A percentile compares a stretch with the other conserved stretches of the same genome.
Evolutionary conservation across 1,139 yeast species (phyloP).

Genomic region (Yamadazyma diddensiae): DNA sequence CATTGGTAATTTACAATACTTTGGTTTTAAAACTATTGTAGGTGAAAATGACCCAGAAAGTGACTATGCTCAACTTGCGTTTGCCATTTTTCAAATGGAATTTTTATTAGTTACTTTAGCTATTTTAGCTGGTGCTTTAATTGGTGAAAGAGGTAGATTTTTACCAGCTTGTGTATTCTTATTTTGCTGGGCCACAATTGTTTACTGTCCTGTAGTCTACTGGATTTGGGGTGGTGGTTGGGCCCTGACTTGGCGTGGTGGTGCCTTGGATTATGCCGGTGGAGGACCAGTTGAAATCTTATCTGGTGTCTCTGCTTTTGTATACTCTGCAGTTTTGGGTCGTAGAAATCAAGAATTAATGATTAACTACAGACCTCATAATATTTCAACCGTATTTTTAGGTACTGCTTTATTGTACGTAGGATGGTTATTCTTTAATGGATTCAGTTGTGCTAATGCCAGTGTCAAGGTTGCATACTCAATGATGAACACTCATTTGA

Average conservation of each 20-base stretch:
- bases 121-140: slow-evolving; percentile 86
- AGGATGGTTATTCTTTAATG: slow-evolving; percentile 90
- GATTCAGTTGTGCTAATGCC: slow-evolving; percentile 70
- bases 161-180: slow-evolving; percentile 80
- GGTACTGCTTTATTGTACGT: slow-evolving; percentile 65
- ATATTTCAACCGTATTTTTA: slow-evolving; percentile 78
- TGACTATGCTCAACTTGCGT: slow-evolving; percentile 77
- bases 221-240: slow-evolving; percentile 98
- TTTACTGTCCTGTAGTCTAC: slow-evolving; percentile 88
- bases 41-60: slow-evolving; percentile 44
- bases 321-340: slow-evolving; percentile 78
- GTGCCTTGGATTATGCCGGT: slow-evolving; percentile 94
- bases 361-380: slow-evolving; percentile 92
- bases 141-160: slow-evolving; percentile 88
- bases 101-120: slow-evolving; percentile 88
- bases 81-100: slow-evolving; percentile 87
- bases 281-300: slow-evolving; percentile 96
- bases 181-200: slow-evolving; percentile 87
- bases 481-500: slow-evolving; percentile 84
- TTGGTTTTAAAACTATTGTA: slow-evolving; percentile 74
- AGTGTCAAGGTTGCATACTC: slow-evolving; percentile 73
- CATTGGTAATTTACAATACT: slow-evolving; percentile 80
- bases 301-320: slow-evolving; percentile 89
- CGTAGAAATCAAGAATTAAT: slow-evolving; percentile 78
- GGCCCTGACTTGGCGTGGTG: slow-evolving; percentile 75